These are phyloP conservation scores for Phytophthora pseudosyringae DNA, from an alignment of 352 stramenopile genomes.

Conservation along the genomic window DNA sequence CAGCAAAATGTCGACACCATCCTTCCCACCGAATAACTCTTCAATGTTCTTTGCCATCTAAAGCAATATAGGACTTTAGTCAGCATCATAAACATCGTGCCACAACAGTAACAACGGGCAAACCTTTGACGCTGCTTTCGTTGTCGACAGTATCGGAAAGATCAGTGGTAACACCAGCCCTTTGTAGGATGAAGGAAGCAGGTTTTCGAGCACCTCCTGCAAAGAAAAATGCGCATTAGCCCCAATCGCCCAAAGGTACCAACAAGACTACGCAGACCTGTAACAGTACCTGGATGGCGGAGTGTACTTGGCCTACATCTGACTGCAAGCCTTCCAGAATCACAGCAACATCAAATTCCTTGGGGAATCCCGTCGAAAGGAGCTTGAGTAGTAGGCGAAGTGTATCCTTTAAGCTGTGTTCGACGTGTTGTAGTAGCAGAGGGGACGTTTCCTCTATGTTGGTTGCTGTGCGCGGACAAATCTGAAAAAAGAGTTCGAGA, in stretches of 20 bases:
- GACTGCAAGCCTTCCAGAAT: conserved; percentile 84
- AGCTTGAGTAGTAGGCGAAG: conserved; percentile 81
- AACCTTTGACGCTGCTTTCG: conserved; percentile 69
- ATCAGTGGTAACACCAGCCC: conserved; percentile 74
- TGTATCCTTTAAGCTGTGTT: conserved; percentile 78
- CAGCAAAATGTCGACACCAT: conserved; percentile 68
- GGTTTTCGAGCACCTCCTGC: conserved; percentile 83
- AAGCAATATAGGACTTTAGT: background rate
- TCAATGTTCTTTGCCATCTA: conserved; percentile 72
- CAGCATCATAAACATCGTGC: conserved; percentile 13
- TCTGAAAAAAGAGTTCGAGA: conserved; percentile 74
- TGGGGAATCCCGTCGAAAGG: conserved; percentile 80
- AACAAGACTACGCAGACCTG: background rate
- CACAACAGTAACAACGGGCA: background rate
- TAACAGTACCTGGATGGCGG: conserved; percentile 66
- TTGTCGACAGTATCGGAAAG: conserved; percentile 62
- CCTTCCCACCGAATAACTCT: conserved; percentile 51
- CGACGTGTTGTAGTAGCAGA: conserved; percentile 78
- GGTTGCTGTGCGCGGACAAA: conserved; percentile 68
- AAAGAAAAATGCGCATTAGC: conserved; percentile 11
- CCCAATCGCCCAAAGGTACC: background rate
- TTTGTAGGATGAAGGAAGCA: conserved; percentile 79
- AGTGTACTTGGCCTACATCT: conserved; percentile 74
- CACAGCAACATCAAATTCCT: conserved; percentile 83
- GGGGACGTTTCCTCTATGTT: conserved; percentile 82